Evolutionary conservation across 352 stramenopile genomes (phyloP), one percentile per base, ranked within the genome.

Genomic region (Pythium angustatum): DNA sequence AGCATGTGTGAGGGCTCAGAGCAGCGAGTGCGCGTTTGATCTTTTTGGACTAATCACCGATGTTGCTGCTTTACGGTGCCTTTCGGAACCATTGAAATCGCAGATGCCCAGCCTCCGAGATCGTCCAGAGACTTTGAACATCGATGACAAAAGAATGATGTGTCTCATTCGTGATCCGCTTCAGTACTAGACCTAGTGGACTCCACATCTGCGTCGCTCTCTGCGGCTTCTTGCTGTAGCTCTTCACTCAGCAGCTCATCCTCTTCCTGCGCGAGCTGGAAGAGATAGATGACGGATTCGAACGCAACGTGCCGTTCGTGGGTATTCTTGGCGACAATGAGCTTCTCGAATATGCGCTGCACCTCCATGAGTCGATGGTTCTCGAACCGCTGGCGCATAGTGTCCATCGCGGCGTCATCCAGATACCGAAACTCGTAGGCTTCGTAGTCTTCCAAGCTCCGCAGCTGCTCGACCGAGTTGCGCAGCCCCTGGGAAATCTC

Each of bases 361-460:
- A 91, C 64, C 44, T 88, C 80, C 5, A 85, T 76, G 11, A 91
- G 65, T 15, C 81, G 76, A 52, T 90, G 79, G 44, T 87, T 79
- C 19, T 70, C 33, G 48, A 91, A 91, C 21, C 79, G 83, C 47
- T 75, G 59, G 5, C 69, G 62, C 58, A 90, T 81, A 12, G 54
- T 78, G 28, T 68, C 62, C 2, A 77, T 73, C 28, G 73, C 47
- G 0, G 55, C 44, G 26, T 81, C 78, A 44, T 88, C 77, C 33
- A 93, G 71, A 22, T 74, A 58, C 41, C 74, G 56, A 59, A 93
- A 90, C 1, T 56, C 43, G 45, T 83, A 93, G 7, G 28, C 40
- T 19, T 67, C 57, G 57, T 80, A 79, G 43, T 88, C 78, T 30
- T 76, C 71, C n/a, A 93, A 33, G 0, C 45, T 57, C 55, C 83